Percentiles rank a stretch among this genome's conserved stretches.
Conservation (phyloP, 208 protist genomes). For the Balamuthia mandrillaris region DNA sequence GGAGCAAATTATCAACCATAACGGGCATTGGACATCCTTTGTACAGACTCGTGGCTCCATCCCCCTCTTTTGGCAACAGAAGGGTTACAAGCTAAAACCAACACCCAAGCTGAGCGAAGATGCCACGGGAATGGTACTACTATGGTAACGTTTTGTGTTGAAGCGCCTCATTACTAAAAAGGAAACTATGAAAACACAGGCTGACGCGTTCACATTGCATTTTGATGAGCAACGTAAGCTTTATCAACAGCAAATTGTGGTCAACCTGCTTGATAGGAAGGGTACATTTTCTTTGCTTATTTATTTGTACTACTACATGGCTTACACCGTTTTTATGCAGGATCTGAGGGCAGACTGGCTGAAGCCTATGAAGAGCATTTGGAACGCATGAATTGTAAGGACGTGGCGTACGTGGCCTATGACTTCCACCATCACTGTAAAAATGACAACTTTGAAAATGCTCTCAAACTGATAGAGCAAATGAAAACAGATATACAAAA, state of each 20-base stretch:
- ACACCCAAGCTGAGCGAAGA: not conserved
- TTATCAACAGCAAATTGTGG: not conserved
- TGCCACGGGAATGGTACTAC: not conserved
- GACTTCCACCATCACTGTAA: slow-evolving; percentile 36
- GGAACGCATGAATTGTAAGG: not conserved
- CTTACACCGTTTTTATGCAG: not conserved
- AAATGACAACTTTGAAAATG: slow-evolving; percentile 26
- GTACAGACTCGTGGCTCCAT: slow-evolving; percentile 72
- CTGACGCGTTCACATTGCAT: slow-evolving; percentile 2
- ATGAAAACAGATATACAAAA: slow-evolving; percentile 15
- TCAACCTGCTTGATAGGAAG: slow-evolving; percentile 27
- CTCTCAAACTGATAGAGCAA: slow-evolving; percentile 10
- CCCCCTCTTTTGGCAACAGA: slow-evolving; percentile 70
- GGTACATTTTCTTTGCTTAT: not conserved
- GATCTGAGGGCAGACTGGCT: not conserved
- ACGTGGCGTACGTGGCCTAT: slow-evolving; percentile 17
- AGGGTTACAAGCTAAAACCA: slow-evolving; percentile 24
- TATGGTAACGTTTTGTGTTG: not conserved
- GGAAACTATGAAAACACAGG: too few species aligned
- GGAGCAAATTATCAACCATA: slow-evolving; percentile 64
- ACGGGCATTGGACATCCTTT: slow-evolving; percentile 55
- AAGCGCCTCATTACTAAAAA: too few species aligned
- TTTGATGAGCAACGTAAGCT: not conserved
- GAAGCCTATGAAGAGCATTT: not conserved
- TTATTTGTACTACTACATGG: not conserved